Percentiles rank a stretch among this genome's conserved stretches.
These are phyloP conservation scores for Smallanthus sonchifolius DNA, from an alignment of 129 eudicot genomes.

Conservation along the genomic window DNA sequence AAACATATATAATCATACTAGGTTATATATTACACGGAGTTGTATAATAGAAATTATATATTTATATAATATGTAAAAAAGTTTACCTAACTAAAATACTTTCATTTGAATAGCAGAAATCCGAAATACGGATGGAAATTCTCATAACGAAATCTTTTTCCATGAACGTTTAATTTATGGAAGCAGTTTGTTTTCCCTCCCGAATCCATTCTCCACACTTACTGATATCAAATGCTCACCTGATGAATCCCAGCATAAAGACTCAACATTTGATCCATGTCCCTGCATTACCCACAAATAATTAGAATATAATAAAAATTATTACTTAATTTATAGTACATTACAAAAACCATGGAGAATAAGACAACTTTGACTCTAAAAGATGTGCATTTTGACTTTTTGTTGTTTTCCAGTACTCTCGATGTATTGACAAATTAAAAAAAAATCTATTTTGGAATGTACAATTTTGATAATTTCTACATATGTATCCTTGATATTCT, in stretches of 20 bases:
- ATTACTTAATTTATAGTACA: not conserved
- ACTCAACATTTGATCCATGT: slow-evolving; percentile 35
- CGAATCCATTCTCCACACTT: slow-evolving; percentile 62
- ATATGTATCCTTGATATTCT: too few species aligned
- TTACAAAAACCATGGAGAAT: not conserved
- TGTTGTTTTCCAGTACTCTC: not conserved
- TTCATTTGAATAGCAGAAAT: too few species aligned
- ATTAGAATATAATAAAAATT: not conserved
- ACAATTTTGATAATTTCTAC: not conserved
- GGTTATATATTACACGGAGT: too few species aligned
- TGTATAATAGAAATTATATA: too few species aligned
- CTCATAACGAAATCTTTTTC: slow-evolving; percentile 47
- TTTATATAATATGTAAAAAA: too few species aligned
- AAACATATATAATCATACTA: too few species aligned
- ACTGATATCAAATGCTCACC: slow-evolving; percentile 58
- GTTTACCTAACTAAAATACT: too few species aligned
- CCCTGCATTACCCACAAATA: slow-evolving; percentile 33
- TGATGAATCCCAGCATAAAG: slow-evolving; percentile 51
- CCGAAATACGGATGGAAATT: slow-evolving; percentile 62
- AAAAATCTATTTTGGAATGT: not conserved
- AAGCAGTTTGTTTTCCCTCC: slow-evolving; percentile 42
- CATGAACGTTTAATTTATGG: slow-evolving; percentile 42
- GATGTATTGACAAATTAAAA: not conserved
- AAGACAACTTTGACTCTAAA: not conserved
- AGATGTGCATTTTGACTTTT: not conserved